Evolutionary conservation across 805 yeast genomes (phyloP).

Genomic region (Zygosaccharomyces rouxii): DNA sequence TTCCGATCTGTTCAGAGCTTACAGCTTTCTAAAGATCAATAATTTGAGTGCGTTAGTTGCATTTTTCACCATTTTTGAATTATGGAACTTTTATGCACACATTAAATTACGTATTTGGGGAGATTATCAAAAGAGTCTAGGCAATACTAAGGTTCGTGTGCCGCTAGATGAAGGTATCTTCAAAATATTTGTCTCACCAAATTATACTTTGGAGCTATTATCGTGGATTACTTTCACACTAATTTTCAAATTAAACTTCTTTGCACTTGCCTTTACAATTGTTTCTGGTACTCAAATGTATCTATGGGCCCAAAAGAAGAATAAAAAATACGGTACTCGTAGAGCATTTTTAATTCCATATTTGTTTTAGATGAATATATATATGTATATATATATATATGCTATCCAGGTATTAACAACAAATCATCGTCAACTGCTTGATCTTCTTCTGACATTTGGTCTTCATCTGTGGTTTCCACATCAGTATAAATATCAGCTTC

Average conservation of each 20-base stretch:
- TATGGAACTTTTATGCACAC: constrained; percentile 72
- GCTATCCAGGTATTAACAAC: constrained; percentile 22
- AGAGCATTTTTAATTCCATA: constrained; percentile 80
- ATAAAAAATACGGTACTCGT: constrained; percentile 70
- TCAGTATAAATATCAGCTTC: constrained; percentile 21
- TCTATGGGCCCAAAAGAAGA: constrained; percentile 87
- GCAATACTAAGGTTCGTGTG: constrained; percentile 35
- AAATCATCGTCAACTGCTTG: constrained; percentile 25
- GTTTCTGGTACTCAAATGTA: constrained; percentile 83
- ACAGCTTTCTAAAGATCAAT: constrained; percentile 15
- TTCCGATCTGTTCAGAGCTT: constrained; percentile 15
- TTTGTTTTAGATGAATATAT: constrained; percentile 41
- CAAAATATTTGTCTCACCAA: constrained; percentile 79
- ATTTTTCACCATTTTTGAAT: constrained; percentile 56
- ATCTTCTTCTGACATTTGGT: constrained; percentile 21
- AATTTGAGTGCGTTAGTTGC: constrained; percentile 35
- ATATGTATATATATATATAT: neutral
- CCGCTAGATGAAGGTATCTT: constrained; percentile 78
- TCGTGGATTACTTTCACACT: constrained; percentile 71
- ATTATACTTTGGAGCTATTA: constrained; percentile 82
- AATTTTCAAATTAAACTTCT: constrained; percentile 66
- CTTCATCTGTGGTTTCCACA: constrained; percentile 29
- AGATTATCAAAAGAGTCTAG: constrained; percentile 34
- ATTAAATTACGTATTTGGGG: constrained; percentile 53
- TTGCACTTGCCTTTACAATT: constrained; percentile 63